phyloP scores from a whole-genome alignment of 192 early-diverging fungal genomes.

The Coemansia sp. region DNA sequence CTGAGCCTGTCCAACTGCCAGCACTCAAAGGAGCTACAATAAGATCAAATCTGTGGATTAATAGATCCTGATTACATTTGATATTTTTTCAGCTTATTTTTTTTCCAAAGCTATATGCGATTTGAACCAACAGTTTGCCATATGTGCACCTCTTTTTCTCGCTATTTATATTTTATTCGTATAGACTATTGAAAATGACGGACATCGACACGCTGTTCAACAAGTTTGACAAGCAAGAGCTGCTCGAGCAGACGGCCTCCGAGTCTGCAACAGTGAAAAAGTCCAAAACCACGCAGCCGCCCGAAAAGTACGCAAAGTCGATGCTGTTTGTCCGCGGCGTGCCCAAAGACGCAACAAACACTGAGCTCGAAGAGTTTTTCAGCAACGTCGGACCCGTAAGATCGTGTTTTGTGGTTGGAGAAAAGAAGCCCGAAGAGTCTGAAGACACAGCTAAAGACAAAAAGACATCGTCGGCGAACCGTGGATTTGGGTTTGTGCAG shows the following conservation, averaged over 20 bases:
- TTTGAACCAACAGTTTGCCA: too few relatives aligned
- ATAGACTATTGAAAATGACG: slow-evolving; percentile 31
- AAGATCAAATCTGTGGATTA: background rate
- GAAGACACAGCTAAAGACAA: slow-evolving; percentile 18
- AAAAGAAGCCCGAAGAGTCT: slow-evolving; percentile 47
- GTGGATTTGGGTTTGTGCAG: slow-evolving; percentile 92
- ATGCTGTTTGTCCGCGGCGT: slow-evolving; percentile 88
- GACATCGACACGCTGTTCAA: slow-evolving; percentile 80
- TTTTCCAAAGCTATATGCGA: too few relatives aligned
- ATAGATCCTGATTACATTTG: too few relatives aligned
- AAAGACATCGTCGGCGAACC: slow-evolving; percentile 55
- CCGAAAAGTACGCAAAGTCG: slow-evolving; percentile 57
- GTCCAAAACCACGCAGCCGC: slow-evolving; percentile 19
- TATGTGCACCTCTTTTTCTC: too few relatives aligned
- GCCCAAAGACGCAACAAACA: slow-evolving; percentile 78
- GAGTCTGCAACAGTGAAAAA: background rate
- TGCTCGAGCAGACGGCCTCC: slow-evolving; percentile 10
- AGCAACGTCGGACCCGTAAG: slow-evolving; percentile 83
- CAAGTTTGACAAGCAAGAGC: slow-evolving; percentile 69
- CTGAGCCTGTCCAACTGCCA: background rate
- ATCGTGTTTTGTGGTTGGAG: slow-evolving; percentile 85
- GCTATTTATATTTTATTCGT: background rate
- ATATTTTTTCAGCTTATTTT: too few relatives aligned
- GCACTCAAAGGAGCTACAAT: background rate
- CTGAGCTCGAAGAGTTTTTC: slow-evolving; percentile 86